phyloP scores from a whole-genome alignment of 129 eudicot species.

The carrot (Daucus carota) region DNA sequence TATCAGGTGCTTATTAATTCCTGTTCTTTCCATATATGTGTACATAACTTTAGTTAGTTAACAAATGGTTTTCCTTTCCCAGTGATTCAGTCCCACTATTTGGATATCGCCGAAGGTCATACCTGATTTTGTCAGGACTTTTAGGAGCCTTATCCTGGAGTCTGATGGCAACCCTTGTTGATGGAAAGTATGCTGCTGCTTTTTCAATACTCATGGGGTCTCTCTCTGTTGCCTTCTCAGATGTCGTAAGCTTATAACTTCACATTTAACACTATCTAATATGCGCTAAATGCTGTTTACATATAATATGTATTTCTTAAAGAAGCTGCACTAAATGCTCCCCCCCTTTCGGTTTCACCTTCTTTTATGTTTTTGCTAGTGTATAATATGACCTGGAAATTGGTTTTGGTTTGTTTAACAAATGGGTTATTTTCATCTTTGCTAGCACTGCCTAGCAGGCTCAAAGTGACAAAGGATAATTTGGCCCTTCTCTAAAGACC shows the following conservation, averaged over 20 bases:
- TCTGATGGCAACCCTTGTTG: slow-evolving; percentile 84
- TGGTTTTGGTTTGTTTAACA: not conserved
- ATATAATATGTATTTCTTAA: slow-evolving; percentile 5
- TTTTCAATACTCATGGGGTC: slow-evolving; percentile 89
- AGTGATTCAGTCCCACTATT: slow-evolving; percentile 96
- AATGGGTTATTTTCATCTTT: not conserved
- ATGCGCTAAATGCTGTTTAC: not conserved
- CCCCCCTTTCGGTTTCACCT: not conserved
- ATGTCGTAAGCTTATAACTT: slow-evolving; percentile 66
- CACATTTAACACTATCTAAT: not conserved
- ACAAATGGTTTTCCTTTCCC: slow-evolving; percentile 16
- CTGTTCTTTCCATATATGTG: slow-evolving; percentile 12
- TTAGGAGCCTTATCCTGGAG: slow-evolving; percentile 98
- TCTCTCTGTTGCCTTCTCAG: slow-evolving; percentile 98
- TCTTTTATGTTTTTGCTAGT: not conserved
- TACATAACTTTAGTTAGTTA: slow-evolving; percentile 15
- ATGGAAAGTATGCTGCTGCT: slow-evolving; percentile 77
- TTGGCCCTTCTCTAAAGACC: not conserved
- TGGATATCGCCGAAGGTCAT: slow-evolving; percentile 98
- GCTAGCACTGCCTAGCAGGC: not conserved
- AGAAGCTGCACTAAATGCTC: not conserved
- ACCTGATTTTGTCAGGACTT: slow-evolving; percentile 87
- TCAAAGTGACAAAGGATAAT: not conserved
- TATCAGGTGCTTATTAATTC: slow-evolving; percentile 59
- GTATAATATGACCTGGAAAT: not conserved